Evolutionary conservation across 495 filamentous ascomycete genomes (phyloP).

Genomic region (Immersiella caudata): DNA sequence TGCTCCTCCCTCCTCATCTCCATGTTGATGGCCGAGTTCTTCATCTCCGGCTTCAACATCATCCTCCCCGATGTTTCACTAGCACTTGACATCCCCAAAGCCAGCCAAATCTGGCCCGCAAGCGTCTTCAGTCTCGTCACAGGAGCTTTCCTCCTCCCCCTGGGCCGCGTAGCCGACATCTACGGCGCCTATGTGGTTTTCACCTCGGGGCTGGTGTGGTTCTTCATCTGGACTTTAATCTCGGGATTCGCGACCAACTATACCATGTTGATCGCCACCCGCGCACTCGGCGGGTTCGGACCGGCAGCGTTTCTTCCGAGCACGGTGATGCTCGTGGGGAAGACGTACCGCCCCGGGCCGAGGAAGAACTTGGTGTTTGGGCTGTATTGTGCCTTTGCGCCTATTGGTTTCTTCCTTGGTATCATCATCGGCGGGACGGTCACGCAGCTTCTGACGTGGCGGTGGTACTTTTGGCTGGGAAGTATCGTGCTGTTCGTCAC

Average conservation of each 20-base stretch:
- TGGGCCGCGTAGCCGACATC: slow-evolving; percentile 76
- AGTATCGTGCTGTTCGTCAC: slow-evolving; percentile 51
- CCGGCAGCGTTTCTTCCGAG: slow-evolving; percentile 77
- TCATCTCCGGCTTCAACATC: slow-evolving; percentile 84
- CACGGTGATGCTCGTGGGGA: slow-evolving; percentile 77
- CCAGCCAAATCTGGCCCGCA: slow-evolving; percentile 76
- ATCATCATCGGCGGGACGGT: slow-evolving; percentile 78
- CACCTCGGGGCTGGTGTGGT: slow-evolving; percentile 69
- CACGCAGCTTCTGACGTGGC: slow-evolving; percentile 66
- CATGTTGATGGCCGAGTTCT: slow-evolving; percentile 78
- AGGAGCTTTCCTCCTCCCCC: slow-evolving; percentile 72
- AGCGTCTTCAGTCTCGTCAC: slow-evolving; percentile 76
- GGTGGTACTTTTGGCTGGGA: slow-evolving; percentile 84
- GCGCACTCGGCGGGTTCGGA: slow-evolving; percentile 79
- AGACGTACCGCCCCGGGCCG: slow-evolving; percentile 79
- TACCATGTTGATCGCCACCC: slow-evolving; percentile 72
- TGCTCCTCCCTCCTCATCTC: slow-evolving; percentile 73
- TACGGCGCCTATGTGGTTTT: slow-evolving; percentile 77
- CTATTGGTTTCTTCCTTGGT: slow-evolving; percentile 78
- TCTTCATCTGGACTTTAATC: slow-evolving; percentile 70
- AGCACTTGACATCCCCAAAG: slow-evolving; percentile 65
- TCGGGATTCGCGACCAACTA: slow-evolving; percentile 71
- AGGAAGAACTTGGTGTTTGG: slow-evolving; percentile 85
- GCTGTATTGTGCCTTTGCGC: slow-evolving; percentile 76
- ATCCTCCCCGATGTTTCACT: slow-evolving; percentile 68